Percentiles rank a stretch among this genome's conserved stretches.
phyloP scores from a whole-genome alignment of 2,329 filamentous ascomycete genomes.

The Seiridium unicorne region DNA sequence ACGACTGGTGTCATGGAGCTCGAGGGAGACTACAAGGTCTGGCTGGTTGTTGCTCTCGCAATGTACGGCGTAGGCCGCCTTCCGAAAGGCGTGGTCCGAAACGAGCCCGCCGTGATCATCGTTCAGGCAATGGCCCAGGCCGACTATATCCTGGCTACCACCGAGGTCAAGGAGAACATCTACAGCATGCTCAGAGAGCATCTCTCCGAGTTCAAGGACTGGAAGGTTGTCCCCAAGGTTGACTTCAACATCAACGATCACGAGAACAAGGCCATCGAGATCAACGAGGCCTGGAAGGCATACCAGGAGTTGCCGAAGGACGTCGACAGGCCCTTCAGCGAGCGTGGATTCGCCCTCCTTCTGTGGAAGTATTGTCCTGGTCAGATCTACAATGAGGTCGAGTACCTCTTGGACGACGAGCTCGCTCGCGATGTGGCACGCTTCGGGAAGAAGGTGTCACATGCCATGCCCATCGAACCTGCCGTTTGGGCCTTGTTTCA shows the following conservation, averaged over 20 bases:
- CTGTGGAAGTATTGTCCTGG: neutral
- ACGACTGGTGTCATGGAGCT: neutral
- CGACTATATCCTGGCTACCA: neutral
- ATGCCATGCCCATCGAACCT: too few species aligned
- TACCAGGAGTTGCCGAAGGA: neutral
- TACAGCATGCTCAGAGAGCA: neutral
- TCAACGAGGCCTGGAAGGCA: slow-evolving; percentile 1
- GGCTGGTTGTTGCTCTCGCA: neutral
- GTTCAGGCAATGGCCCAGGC: neutral
- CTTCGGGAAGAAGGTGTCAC: too few species aligned
- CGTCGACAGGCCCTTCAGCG: neutral
- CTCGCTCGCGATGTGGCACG: too few species aligned
- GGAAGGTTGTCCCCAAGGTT: neutral
- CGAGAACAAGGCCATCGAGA: neutral
- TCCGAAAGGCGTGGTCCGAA: neutral
- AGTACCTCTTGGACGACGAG: too few species aligned
- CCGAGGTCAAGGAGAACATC: neutral
- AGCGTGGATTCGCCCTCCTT: neutral
- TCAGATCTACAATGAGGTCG: too few species aligned
- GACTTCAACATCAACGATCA: neutral
- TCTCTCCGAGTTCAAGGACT: neutral
- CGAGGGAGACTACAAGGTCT: neutral
- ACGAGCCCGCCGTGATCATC: neutral
- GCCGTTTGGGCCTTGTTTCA: too few species aligned
- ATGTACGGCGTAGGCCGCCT: neutral